Conservation (phyloP, 78 protist species). For the Dictyostelium brefeldianum region DNA sequence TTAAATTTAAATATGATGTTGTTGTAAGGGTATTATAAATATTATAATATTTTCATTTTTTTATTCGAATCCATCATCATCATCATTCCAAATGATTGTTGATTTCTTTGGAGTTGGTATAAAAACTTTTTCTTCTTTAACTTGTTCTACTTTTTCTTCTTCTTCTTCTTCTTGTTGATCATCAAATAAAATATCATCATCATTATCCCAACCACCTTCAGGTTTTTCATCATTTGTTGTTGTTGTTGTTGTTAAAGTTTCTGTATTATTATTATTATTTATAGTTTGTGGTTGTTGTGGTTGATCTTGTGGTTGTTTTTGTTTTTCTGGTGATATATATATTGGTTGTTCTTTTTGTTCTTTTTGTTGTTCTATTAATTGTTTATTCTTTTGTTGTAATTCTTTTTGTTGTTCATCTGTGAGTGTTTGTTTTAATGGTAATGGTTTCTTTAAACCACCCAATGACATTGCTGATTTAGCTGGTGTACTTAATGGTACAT, state of each 20-base stretch:
- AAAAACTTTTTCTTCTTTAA: not conserved
- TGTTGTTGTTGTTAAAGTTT: not conserved
- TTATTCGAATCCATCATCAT: constrained; percentile 71
- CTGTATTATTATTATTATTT: not conserved
- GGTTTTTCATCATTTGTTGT: not conserved
- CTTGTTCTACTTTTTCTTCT: constrained; percentile 10
- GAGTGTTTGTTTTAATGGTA: constrained; percentile 19
- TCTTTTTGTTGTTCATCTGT: constrained; percentile 20
- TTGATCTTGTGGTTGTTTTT: not conserved
- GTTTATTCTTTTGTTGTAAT: constrained; percentile 27
- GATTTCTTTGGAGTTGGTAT: constrained; percentile 37
- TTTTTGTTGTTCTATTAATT: not conserved
- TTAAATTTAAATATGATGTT: no score
- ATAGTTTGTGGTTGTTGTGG: not conserved
- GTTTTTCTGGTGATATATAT: not conserved
- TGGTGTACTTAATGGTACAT: constrained; percentile 64
- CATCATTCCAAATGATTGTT: constrained; percentile 68
- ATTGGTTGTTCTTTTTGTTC: not conserved
- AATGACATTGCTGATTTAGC: constrained; percentile 68
- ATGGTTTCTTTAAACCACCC: constrained; percentile 36
- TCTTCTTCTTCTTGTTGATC: not conserved
- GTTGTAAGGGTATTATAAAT: no score
- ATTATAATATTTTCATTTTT: not conserved
- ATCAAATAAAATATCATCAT: constrained; percentile 25
- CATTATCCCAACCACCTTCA: constrained; percentile 46